Conservation (phyloP, 345 rosid species). For the Adansonia digitata region DNA sequence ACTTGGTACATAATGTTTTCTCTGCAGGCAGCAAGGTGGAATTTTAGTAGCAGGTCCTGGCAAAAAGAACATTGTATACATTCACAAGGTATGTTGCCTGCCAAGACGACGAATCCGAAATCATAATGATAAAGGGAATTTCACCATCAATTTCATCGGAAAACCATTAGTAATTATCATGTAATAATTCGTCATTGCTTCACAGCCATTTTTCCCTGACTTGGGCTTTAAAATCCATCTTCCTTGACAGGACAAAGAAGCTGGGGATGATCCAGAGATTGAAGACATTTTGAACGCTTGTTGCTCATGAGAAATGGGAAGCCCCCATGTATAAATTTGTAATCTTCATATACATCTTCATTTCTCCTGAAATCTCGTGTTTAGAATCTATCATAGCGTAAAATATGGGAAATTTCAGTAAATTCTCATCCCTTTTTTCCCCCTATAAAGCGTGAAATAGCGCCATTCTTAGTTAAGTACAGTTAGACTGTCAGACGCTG, state of each 20-base stretch:
- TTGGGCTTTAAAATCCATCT: neutral
- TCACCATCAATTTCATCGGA: neutral
- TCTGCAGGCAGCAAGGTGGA: conserved; percentile 91
- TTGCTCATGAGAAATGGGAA: conserved; percentile 41
- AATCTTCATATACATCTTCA: neutral
- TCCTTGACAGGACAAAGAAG: conserved; percentile 75
- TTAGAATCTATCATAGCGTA: neutral
- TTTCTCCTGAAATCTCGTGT: neutral
- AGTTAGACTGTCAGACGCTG: neutral
- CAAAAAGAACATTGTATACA: conserved; percentile 62
- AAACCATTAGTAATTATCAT: neutral
- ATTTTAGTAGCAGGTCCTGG: conserved; percentile 86
- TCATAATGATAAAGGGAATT: neutral
- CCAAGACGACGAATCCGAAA: neutral
- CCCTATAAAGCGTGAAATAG: neutral
- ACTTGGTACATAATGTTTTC: conserved; percentile 7
- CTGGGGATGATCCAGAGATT: conserved; percentile 81
- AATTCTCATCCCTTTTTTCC: neutral
- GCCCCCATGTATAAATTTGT: neutral
- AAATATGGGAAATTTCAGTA: neutral
- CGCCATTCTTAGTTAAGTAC: neutral
- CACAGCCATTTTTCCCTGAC: neutral
- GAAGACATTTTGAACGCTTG: conserved; percentile 70
- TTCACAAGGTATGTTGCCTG: conserved; percentile 55
- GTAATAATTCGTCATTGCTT: neutral